These are phyloP conservation scores for Arthrobotrys megalospora DNA, from an alignment of 2,329 filamentous ascomycete genomes.

Conservation along the genomic window DNA sequence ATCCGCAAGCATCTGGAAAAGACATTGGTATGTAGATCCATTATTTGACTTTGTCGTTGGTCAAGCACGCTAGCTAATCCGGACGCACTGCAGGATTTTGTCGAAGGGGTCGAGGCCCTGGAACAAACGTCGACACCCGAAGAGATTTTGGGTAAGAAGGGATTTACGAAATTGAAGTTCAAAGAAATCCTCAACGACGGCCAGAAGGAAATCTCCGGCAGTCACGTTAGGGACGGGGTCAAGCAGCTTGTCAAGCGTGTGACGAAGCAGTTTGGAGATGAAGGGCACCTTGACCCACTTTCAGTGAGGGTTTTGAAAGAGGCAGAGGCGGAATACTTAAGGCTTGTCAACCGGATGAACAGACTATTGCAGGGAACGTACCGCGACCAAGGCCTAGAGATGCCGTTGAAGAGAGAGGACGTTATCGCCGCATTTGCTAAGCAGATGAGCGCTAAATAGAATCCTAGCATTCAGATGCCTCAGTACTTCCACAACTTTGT, in stretches of 20 bases:
- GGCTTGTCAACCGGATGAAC: constrained; percentile 71
- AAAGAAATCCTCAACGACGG: constrained; percentile 81
- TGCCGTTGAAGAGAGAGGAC: constrained; percentile 64
- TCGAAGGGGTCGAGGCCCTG: constrained; percentile 86
- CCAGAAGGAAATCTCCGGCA: constrained; percentile 77
- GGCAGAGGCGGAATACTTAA: constrained; percentile 74
- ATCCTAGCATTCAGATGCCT: constrained; percentile 60
- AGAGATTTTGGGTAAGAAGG: constrained; percentile 83
- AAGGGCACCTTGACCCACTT: constrained; percentile 79
- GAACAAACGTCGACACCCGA: constrained; percentile 73
- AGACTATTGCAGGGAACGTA: constrained; percentile 67
- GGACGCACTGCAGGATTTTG: constrained; percentile 75
- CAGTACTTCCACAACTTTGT: constrained; percentile 58
- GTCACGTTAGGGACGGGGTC: constrained; percentile 90
- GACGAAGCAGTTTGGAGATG: constrained; percentile 96
- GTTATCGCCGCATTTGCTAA: constrained; percentile 64
- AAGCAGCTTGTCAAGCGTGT: constrained; percentile 90
- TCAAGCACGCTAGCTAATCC: neutral
- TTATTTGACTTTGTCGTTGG: constrained; percentile 65
- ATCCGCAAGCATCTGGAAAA: constrained; percentile 91
- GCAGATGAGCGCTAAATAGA: constrained; percentile 62
- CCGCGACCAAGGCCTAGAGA: constrained; percentile 64
- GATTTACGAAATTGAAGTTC: constrained; percentile 84
- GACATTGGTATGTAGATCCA: constrained; percentile 71
- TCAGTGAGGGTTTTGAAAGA: constrained; percentile 75